These are phyloP conservation scores for Neurospora cerealis DNA, from an alignment of 495 filamentous ascomycete genomes.

Conservation along the genomic window DNA sequence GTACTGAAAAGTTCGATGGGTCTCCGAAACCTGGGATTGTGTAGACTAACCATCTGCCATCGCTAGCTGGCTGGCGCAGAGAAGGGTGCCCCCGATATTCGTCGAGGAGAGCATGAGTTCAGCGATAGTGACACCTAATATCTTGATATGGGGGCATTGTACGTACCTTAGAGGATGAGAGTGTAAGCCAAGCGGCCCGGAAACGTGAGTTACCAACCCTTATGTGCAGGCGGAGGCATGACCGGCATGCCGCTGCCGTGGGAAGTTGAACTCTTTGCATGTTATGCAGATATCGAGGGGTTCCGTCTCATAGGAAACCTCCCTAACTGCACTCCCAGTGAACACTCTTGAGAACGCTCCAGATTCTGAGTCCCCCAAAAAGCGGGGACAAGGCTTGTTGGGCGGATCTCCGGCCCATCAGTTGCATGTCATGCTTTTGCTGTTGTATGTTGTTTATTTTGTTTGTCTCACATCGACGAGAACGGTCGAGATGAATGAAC, in stretches of 20 bases:
- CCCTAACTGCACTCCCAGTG: background rate
- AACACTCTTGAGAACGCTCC: background rate
- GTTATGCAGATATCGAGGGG: background rate
- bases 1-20: background rate
- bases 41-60: background rate
- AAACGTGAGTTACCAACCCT: background rate
- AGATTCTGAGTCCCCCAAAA: background rate
- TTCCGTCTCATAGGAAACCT: background rate
- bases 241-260: background rate
- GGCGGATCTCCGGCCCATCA: background rate
- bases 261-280: background rate
- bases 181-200: background rate
- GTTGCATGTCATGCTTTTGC: background rate
- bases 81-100: background rate
- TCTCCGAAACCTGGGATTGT: background rate
- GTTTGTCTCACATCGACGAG: background rate
- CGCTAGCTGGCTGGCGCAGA: background rate
- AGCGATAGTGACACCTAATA: background rate
- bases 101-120: background rate
- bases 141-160: background rate
- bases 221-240: background rate
- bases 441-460: background rate
- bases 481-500: background rate
- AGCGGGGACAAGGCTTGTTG: background rate
- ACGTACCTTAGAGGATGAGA: background rate